These are phyloP conservation scores for Bipolaris zeicola DNA, from an alignment of 2,329 filamentous ascomycete genomes.

Conservation along the genomic window DNA sequence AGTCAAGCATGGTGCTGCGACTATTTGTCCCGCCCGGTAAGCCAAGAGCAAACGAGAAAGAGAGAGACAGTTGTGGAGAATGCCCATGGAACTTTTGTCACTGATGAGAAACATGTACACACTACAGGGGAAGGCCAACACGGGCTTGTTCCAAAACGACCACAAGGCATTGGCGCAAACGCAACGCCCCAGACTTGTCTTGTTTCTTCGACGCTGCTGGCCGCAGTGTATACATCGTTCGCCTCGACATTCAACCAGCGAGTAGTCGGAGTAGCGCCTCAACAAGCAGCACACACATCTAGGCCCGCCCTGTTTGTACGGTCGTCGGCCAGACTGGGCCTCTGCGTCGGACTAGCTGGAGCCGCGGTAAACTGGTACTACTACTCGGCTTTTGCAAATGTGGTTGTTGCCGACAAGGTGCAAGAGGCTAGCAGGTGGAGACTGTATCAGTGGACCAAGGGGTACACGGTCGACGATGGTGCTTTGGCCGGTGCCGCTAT, in stretches of 20 bases:
- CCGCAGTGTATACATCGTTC: constrained; percentile 33
- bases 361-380: constrained; percentile 36
- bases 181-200: constrained; percentile 35
- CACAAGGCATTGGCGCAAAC: constrained; percentile 37
- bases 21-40: constrained; percentile 38
- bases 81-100: not conserved
- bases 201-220: constrained; percentile 32
- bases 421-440: constrained; percentile 23
- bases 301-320: constrained; percentile 29
- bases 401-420: constrained; percentile 13
- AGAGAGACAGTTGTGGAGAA: not conserved
- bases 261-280: constrained; percentile 17
- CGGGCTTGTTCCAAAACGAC: constrained; percentile 28
- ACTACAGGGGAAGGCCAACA: constrained; percentile 37
- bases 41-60: not conserved
- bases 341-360: constrained; percentile 27
- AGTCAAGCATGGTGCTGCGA: constrained; percentile 30
- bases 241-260: constrained; percentile 24
- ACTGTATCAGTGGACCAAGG: constrained; percentile 32
- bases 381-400: constrained; percentile 24
- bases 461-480: constrained; percentile 36
- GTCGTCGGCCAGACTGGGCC: constrained; percentile 29
- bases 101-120: not conserved
- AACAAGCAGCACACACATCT: constrained; percentile 8
- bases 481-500: constrained; percentile 30